phyloP scores from a whole-genome alignment of 2,329 filamentous ascomycete species.

The Monosporascus sp. region DNA sequence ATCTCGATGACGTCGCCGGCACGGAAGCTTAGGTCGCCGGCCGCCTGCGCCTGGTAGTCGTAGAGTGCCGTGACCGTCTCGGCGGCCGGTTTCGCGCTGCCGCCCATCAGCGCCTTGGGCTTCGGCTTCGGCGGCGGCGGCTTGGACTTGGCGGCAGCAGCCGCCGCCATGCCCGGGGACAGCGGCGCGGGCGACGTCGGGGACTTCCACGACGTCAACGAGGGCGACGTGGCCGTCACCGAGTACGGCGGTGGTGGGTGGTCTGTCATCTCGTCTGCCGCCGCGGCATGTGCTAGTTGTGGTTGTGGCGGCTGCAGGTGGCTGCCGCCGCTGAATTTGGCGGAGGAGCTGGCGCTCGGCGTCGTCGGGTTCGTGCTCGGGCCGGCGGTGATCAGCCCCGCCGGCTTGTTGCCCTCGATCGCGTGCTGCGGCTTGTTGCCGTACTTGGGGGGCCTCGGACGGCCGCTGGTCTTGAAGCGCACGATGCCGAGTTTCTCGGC shows the following conservation, averaged over 20 bases:
- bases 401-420: slow-evolving; percentile 21
- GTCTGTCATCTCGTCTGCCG: slow-evolving; percentile 40
- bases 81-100: slow-evolving; percentile 50
- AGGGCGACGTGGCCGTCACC: slow-evolving; percentile 31
- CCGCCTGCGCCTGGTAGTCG: slow-evolving; percentile 92
- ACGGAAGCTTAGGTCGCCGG: slow-evolving; percentile 86
- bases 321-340: neutral
- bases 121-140: slow-evolving; percentile 69
- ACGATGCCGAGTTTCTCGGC: slow-evolving; percentile 81
- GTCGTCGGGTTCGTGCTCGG: slow-evolving; percentile 7
- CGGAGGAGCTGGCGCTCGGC: neutral
- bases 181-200: slow-evolving; percentile 24
- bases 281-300: slow-evolving; percentile 27
- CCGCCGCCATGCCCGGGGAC: slow-evolving; percentile 34
- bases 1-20: slow-evolving; percentile 91
- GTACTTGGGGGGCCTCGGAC: slow-evolving; percentile 55
- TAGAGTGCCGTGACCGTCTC: slow-evolving; percentile 90
- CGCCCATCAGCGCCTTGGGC: slow-evolving; percentile 57
- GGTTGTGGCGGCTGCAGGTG: slow-evolving; percentile 2
- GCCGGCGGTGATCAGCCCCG: slow-evolving; percentile 47
- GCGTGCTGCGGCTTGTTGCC: slow-evolving; percentile 43
- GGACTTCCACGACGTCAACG: slow-evolving; percentile 22
- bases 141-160: slow-evolving; percentile 61
- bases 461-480: slow-evolving; percentile 85
- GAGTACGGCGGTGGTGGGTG: slow-evolving; percentile 70